Conservation (phyloP, 352 stramenopile genomes). For the Peronospora tabacina region DNA sequence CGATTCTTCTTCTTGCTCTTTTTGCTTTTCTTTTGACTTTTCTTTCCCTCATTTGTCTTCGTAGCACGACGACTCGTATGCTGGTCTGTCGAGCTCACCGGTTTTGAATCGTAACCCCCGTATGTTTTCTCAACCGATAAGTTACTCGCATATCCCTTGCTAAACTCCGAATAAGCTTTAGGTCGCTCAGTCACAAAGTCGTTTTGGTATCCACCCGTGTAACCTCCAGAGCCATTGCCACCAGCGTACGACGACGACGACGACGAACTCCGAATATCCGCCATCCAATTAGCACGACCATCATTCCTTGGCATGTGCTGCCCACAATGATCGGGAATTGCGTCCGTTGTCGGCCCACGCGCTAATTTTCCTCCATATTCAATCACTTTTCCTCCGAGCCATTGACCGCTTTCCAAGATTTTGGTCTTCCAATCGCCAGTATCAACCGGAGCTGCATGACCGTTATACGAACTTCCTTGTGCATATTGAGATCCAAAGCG, state of each 20-base stretch:
- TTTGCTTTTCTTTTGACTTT: slow-evolving; percentile 30
- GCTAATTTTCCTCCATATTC: slow-evolving; percentile 55
- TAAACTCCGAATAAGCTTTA: slow-evolving; percentile 42
- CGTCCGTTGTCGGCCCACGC: slow-evolving; percentile 33
- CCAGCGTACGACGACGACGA: slow-evolving; percentile 25
- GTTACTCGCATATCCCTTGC: slow-evolving; percentile 7
- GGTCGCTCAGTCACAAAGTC: slow-evolving; percentile 63
- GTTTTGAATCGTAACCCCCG: slow-evolving; percentile 10
- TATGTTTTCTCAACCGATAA: background rate
- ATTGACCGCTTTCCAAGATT: slow-evolving; percentile 60
- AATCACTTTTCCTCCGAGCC: slow-evolving; percentile 66
- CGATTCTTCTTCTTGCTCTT: slow-evolving; percentile 36
- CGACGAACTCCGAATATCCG: slow-evolving; percentile 55
- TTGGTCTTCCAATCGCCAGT: slow-evolving; percentile 62
- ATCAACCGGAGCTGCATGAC: slow-evolving; percentile 5
- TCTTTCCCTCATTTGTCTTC: slow-evolving; percentile 36
- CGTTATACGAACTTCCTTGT: slow-evolving; percentile 21
- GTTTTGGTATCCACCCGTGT: slow-evolving; percentile 49
- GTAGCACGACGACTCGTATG: slow-evolving; percentile 28
- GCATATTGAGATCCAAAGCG: slow-evolving; percentile 32
- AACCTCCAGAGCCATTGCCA: slow-evolving; percentile 3
- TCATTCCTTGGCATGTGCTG: slow-evolving; percentile 52
- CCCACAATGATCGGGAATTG: slow-evolving; percentile 38
- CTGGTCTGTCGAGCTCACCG: background rate
- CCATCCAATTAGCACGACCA: slow-evolving; percentile 71